These are phyloP conservation scores for Laguncularia racemosa DNA, from an alignment of 345 rosid species.

Conservation along the genomic window DNA sequence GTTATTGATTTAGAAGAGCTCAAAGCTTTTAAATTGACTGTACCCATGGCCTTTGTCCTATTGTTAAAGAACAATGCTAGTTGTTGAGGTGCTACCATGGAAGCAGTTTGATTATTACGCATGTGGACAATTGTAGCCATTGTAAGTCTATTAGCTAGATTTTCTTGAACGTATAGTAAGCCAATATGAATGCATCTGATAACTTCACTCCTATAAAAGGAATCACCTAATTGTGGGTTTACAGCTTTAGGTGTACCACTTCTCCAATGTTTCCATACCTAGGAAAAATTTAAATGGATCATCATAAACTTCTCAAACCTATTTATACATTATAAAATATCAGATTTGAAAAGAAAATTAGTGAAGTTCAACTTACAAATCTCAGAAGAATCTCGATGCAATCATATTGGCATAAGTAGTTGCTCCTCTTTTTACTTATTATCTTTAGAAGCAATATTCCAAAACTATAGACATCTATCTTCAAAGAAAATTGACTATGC, in stretches of 20 bases:
- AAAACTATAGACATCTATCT: constrained; percentile 31
- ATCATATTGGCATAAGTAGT: constrained; percentile 12
- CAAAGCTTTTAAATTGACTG: constrained; percentile 7
- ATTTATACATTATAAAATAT: constrained; percentile 4
- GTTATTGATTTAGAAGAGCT: constrained; percentile 11
- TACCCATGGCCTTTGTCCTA: not conserved
- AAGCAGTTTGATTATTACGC: constrained; percentile 18
- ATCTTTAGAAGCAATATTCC: constrained; percentile 18
- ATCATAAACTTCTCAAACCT: not conserved
- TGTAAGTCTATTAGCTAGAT: constrained; percentile 18
- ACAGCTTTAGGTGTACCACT: constrained; percentile 9
- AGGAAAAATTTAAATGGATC: not conserved
- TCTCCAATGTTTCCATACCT: constrained; percentile 29
- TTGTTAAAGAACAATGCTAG: constrained; percentile 16
- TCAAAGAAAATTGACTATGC: constrained; percentile 24
- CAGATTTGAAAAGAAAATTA: not conserved
- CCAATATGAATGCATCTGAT: constrained; percentile 25
- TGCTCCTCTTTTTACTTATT: constrained; percentile 27
- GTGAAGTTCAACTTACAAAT: constrained; percentile 1
- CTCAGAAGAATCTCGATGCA: not conserved
- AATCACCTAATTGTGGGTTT: constrained; percentile 13
- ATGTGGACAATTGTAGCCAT: constrained; percentile 19
- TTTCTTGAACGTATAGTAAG: constrained; percentile 27
- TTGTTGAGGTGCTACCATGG: constrained; percentile 9
- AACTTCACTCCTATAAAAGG: constrained; percentile 16